Base-by-base conservation (phyloP, 1,284 basidiomycete species). In the Rhodotorula sp. region DNA sequence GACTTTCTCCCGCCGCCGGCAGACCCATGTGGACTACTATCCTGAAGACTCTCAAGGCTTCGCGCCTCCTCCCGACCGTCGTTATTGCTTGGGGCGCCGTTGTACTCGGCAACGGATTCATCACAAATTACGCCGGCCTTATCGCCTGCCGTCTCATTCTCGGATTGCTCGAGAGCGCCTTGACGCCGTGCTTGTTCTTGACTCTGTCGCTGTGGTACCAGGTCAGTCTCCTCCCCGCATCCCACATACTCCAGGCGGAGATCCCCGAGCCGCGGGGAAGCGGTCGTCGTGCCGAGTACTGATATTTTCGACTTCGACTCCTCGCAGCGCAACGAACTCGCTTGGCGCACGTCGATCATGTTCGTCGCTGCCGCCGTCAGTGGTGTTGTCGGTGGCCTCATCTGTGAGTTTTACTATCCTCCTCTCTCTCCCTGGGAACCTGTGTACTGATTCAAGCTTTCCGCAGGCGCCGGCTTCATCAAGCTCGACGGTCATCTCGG, bases 321-420 rank as follows among this genome's bases (percentile, higher is more conserved):
- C 38, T 43, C 38, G 38, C 70, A 71, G 16, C 70, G 77, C 5
- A 65, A 77, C 21, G 79, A 80, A 66, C 72, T 77, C 21, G 80
- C 72, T 0, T 64, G 66, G 12, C 70, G 80, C 1, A 71, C 76
- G n/a, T 72, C 71, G 31, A 80, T 78, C 73, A 77, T 80, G 38
- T 80, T 79, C 62, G 60, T 61, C 5, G 18, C 47, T 16, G 60
- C 60, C 18, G 60, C 60, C 21, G 48, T 31, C 12, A 48, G 47
- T 6, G 60, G 60, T 31, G 60, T 61, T 2, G 60, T 61, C 12
- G 60, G 60, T 4, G 60, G 60, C 1, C 26, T 61, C 6, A 43
- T 61, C 19, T 48, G 15, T n/a, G 16, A 23, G 28, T 43, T 18
- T 16, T 50, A 3, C 6, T 31, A n/a, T 5, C 26, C 4, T 10